phyloP scores from a whole-genome alignment of 441 rosid species.

The Melastoma candidum region DNA sequence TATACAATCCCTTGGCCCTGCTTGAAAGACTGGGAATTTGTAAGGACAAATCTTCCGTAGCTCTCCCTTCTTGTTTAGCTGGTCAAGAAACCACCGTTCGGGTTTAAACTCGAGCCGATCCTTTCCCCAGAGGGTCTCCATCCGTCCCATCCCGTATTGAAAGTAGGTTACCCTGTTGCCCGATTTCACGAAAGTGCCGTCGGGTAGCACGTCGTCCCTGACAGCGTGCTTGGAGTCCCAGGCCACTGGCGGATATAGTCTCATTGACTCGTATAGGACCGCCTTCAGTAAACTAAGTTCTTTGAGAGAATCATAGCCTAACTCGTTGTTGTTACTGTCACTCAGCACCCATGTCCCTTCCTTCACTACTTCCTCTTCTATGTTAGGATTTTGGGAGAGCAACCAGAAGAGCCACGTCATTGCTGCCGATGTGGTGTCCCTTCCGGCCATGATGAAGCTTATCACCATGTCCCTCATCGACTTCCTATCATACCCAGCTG shows the following conservation, averaged over 20 bases:
- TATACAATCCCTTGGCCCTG: slow-evolving; percentile 55
- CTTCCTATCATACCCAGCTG: slow-evolving; percentile 40
- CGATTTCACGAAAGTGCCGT: slow-evolving; percentile 32
- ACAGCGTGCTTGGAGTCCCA: slow-evolving; percentile 51
- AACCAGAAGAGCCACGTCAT: slow-evolving; percentile 50
- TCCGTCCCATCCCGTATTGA: slow-evolving; percentile 51
- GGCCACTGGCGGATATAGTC: slow-evolving; percentile 55
- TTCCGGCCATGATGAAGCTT: slow-evolving; percentile 49
- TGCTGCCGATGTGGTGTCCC: slow-evolving; percentile 53
- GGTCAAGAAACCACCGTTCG: slow-evolving; percentile 29
- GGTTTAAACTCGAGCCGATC: slow-evolving; percentile 42
- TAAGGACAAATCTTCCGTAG: slow-evolving; percentile 32
- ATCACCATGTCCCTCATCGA: slow-evolving; percentile 41
- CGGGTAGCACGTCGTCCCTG: slow-evolving; percentile 30
- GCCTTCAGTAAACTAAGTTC: slow-evolving; percentile 32
- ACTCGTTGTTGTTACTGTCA: slow-evolving; percentile 6
- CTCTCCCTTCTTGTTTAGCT: slow-evolving; percentile 11
- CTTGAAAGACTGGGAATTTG: slow-evolving; percentile 51
- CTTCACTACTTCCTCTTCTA: slow-evolving; percentile 19
- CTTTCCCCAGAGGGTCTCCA: slow-evolving; percentile 49
- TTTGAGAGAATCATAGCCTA: slow-evolving; percentile 32
- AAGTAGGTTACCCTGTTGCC: slow-evolving; percentile 38
- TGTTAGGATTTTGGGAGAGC: slow-evolving; percentile 23
- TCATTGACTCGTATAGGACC: slow-evolving; percentile 35
- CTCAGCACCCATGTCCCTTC: slow-evolving; percentile 15